A percentile compares a stretch with the other conserved stretches of the same genome.
Conservation (phyloP, 2,329 filamentous ascomycete genomes). For the Arthrobotrys entomopaga region DNA sequence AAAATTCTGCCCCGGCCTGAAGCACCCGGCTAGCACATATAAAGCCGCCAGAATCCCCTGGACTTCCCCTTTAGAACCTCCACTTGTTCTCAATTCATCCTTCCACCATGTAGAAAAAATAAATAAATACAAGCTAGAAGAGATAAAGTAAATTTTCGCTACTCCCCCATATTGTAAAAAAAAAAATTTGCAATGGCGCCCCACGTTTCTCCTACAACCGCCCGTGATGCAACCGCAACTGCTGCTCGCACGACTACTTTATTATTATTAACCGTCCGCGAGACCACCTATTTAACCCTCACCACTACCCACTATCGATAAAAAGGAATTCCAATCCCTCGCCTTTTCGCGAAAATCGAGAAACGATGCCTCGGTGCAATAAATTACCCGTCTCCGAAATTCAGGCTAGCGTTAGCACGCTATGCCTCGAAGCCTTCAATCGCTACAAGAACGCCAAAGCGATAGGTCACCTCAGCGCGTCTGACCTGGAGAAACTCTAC, state of each 20-base stretch:
- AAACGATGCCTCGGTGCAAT: slow-evolving; percentile 50
- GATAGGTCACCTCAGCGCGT: slow-evolving; percentile 12
- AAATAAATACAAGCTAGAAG: slow-evolving; percentile 8
- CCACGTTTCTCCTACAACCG: slow-evolving; percentile 17
- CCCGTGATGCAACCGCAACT: slow-evolving; percentile 12
- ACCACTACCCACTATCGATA: neutral
- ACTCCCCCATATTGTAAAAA: neutral
- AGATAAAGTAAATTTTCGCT: slow-evolving; percentile 4
- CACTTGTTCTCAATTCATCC: slow-evolving; percentile 22
- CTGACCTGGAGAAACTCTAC: slow-evolving; percentile 29
- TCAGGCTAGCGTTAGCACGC: slow-evolving; percentile 53
- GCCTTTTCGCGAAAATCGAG: neutral
- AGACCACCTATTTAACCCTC: slow-evolving; percentile 6
- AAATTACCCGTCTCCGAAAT: slow-evolving; percentile 46
- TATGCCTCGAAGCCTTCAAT: slow-evolving; percentile 49
- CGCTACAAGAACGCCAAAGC: slow-evolving; percentile 49
- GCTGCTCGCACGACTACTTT: slow-evolving; percentile 2
- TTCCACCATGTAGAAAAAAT: slow-evolving; percentile 27
- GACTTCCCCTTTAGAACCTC: slow-evolving; percentile 47
- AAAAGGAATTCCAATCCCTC: slow-evolving; percentile 6
- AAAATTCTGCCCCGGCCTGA: slow-evolving; percentile 9
- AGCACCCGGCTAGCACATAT: slow-evolving; percentile 32
- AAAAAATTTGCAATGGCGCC: slow-evolving; percentile 38
- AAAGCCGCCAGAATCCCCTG: slow-evolving; percentile 45
- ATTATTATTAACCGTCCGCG: neutral